Base-by-base conservation (phyloP, 257 asterid genomes). In the Cynanchum wilfordii region DNA sequence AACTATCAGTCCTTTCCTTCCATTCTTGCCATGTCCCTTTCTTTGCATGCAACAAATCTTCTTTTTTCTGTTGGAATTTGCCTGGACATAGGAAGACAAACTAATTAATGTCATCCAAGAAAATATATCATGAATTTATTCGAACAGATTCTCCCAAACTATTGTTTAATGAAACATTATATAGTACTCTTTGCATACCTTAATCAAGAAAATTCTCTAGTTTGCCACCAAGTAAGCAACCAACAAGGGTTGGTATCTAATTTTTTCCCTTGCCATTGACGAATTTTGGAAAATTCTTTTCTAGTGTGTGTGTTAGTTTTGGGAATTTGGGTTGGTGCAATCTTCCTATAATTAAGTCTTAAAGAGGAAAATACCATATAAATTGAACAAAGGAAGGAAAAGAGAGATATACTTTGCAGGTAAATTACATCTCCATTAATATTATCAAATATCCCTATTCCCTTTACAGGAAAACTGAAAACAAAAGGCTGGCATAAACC, bases 11-110 rank as follows among this genome's bases (percentile, higher is more conserved):
- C 36, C 77, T 76, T 75, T 86, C 90, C 22, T 72, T 70, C 86
- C 83, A 80, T 72, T 86, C 95, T 80, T 80, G 79, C 79, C 78
- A 73, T 75, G 87, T 81, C 77, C 87, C 92, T 73, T 73, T 83
- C 63, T 74, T 82, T 75, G 75, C 79, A 79, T 80, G 74, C 73
- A 70, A 75, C 78, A 2, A 25, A 25, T 76, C 78, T 71, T 72
- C 80, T 68, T 75, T 85, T 50, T 55, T 70, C 16, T 69, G 52
- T 7, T 77, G 77, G 36, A 74, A 51, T 73, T 83, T 71, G 66
- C 79, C 96, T 88, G 76, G 1, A 79, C 71, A 80, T 9, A 30
- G 63, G 25, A 16, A 70, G 55, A 17, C 36, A 68, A 25, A 60
- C 56, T 13, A 50, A 50, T 16, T 13, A 50, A 50, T 16, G 19